Percentiles rank a stretch among this genome's conserved stretches.
Evolutionary conservation across 2,329 filamentous ascomycete species (phyloP).

Genomic region (Phaeosphaeriaceae sp.): DNA sequence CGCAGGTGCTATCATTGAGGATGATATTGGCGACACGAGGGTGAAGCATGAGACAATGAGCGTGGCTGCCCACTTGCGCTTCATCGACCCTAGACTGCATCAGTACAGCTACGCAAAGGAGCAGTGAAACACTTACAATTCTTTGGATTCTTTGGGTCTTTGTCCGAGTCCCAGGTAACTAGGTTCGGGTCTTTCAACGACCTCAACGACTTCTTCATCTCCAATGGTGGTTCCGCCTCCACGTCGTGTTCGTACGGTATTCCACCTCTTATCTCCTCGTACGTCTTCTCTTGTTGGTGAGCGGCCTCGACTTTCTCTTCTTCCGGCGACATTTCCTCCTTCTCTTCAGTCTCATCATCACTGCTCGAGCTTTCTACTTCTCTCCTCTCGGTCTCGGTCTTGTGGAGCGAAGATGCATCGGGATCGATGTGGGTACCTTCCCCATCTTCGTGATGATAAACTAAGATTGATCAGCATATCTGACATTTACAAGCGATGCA

Average conservation of each 20-base stretch:
- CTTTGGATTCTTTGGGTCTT: constrained; percentile 54
- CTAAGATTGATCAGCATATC: constrained; percentile 14
- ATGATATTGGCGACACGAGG: constrained; percentile 49
- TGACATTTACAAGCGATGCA: neutral
- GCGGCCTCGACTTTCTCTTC: constrained; percentile 21
- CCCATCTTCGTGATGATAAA: constrained; percentile 43
- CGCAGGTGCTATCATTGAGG: constrained; percentile 50
- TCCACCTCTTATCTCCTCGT: constrained; percentile 37
- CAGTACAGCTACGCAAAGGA: neutral
- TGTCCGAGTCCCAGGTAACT: constrained; percentile 54
- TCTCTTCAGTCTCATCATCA: constrained; percentile 14
- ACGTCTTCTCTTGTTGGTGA: constrained; percentile 17
- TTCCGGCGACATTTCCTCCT: constrained; percentile 5
- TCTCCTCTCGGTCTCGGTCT: constrained; percentile 35
- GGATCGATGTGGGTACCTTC: constrained; percentile 30
- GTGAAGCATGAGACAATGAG: constrained; percentile 52
- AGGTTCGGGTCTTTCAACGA: constrained; percentile 44
- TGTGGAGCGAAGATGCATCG: constrained; percentile 28
- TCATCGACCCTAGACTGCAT: constrained; percentile 25
- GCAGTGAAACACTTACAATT: constrained; percentile 6
- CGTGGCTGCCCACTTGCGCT: constrained; percentile 54
- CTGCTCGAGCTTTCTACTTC: constrained; percentile 16
- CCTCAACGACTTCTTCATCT: constrained; percentile 33
- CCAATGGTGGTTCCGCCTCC: constrained; percentile 28
- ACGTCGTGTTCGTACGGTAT: constrained; percentile 41